Evolutionary conservation across 345 rosid species (phyloP).

Genomic region (Lumnitzera racemosa): DNA sequence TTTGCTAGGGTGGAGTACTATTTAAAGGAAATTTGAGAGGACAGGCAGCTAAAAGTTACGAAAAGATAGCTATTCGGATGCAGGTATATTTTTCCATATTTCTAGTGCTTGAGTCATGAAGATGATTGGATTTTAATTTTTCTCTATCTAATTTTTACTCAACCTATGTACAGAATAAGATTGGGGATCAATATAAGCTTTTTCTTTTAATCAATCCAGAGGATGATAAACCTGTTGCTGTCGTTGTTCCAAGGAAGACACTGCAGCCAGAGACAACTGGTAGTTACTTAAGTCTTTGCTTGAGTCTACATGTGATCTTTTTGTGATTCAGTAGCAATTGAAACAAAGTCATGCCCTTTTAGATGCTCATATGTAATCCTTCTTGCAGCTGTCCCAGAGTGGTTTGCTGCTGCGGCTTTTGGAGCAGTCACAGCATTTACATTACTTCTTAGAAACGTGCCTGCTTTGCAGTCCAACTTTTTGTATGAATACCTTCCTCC

Average conservation of each 20-base stretch:
- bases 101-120: background rate
- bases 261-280: conserved; percentile 82
- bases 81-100: conserved; percentile 30
- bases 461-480: conserved; percentile 75
- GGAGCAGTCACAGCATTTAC: conserved; percentile 78
- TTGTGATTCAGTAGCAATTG: too few relatives aligned
- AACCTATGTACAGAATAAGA: conserved; percentile 47
- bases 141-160: conserved; percentile 6
- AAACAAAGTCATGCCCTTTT: too few relatives aligned
- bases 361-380: background rate
- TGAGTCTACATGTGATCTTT: too few relatives aligned
- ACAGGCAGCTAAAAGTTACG: conserved; percentile 68
- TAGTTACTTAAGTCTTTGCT: conserved; percentile 16
- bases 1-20: conserved; percentile 72
- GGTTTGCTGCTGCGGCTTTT: conserved; percentile 96
- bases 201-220: conserved; percentile 85
- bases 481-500: conserved; percentile 37
- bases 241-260: conserved; percentile 75
- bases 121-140: conserved; percentile 7
- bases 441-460: conserved; percentile 84
- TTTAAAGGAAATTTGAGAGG: conserved; percentile 96
- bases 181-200: conserved; percentile 78
- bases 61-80: conserved; percentile 70
- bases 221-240: conserved; percentile 94
- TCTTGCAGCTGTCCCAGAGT: conserved; percentile 84